These are phyloP conservation scores for Pterocarpus macrocarpus DNA, from an alignment of 306 rosid species.

Conservation along the genomic window DNA sequence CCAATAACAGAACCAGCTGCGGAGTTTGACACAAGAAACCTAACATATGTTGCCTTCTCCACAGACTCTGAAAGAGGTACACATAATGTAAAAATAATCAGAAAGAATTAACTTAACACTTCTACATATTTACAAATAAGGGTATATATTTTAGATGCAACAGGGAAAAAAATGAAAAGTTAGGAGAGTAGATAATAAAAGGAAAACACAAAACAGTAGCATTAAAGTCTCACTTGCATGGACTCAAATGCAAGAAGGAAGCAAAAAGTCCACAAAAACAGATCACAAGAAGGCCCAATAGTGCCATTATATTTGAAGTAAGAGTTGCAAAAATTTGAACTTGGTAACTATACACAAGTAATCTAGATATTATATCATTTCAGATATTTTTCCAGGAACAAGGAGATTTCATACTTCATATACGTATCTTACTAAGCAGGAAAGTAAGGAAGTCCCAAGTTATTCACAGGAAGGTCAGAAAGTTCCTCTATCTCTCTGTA, in stretches of 20 bases:
- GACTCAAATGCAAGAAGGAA: not conserved
- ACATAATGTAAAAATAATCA: slow-evolving; percentile 33
- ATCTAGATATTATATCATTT: no score
- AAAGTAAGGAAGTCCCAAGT: not conserved
- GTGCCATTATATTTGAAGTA: not conserved
- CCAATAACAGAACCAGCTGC: slow-evolving; percentile 99
- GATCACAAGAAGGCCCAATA: not conserved
- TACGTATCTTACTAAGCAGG: not conserved
- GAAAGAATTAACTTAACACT: slow-evolving; percentile 34
- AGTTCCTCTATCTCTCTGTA: not conserved
- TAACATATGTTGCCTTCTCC: slow-evolving; percentile 89
- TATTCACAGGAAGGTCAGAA: not conserved
- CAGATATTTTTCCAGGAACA: no score
- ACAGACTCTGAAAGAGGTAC: slow-evolving; percentile 66
- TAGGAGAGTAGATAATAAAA: not conserved
- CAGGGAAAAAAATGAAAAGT: not conserved
- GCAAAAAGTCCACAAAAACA: slow-evolving; percentile 1
- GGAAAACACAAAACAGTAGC: slow-evolving; percentile 20
- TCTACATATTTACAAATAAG: slow-evolving; percentile 25
- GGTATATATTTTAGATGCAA: slow-evolving; percentile 10
- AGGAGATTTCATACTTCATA: not conserved
- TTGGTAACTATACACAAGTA: no score
- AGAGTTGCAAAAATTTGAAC: no score
- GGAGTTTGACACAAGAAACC: slow-evolving; percentile 97
- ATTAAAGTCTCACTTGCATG: slow-evolving; percentile 20